Base-by-base conservation (phyloP, 2,329 filamentous ascomycete species). In the Aspergillus felis region DNA sequence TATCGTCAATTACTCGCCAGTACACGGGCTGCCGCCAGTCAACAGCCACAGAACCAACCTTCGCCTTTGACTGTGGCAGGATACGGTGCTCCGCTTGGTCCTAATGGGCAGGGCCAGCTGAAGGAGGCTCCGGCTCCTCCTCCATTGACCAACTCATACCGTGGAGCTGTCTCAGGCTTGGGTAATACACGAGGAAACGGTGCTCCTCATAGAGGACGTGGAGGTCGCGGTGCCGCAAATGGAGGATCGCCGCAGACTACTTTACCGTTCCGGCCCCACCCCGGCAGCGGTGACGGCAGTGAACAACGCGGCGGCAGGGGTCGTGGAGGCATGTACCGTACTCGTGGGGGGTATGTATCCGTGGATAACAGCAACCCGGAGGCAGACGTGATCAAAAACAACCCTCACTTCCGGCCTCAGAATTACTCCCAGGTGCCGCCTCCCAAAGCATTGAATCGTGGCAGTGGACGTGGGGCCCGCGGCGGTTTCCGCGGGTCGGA, bases 1-100 rank as follows among this genome's bases (percentile, higher is more conserved):
- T 82, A 92, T 68, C 88, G 84, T 66, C 94, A 99, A 76, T 83
- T 96, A 22, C 80, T 96, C 46, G 87, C 85, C 28, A 69, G 62
- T 51, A 76, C 76, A 25, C 74, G 76, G 50, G 78, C 77, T 42
- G 72, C 75, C 32, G 64, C 68, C 49, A 73, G 61, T 55, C 71
- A 72, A 44, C 78, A 59, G 82, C 83, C 58, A 85, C 89, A 52
- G 84, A 84, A 70, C 79, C 83, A 46, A 76, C 79, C 53, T 69
- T 80, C 68, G 12, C 80, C 83, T 1, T 78, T 86, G 60, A 84
- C 80, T 0, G 78, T 82, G 10, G 76, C 78, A 41, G 79, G 79
- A 14, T 86, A 82, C 74, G 86, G 85, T 24, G 80, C 79, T 65
- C 83, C 78, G 20, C 75, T 81, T 35, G 81, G 80, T 32, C 80